Base-by-base conservation (phyloP, 495 filamentous ascomycete species). In the Pyrenopolyporus hunteri region DNA sequence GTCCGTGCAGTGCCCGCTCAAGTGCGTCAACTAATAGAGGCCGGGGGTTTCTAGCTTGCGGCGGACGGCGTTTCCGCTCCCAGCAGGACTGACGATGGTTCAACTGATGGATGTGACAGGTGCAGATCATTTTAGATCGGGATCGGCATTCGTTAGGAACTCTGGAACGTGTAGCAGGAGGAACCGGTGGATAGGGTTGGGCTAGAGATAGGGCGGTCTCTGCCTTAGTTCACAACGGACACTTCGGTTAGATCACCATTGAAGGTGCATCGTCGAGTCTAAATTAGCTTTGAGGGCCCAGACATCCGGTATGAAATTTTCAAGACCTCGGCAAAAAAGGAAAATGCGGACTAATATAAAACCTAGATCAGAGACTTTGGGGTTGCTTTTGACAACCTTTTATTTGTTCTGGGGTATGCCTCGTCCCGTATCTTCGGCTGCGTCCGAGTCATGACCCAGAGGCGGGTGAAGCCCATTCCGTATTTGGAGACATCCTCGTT, bases 71-170 rank as follows among this genome's bases (percentile, higher is more conserved):
- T 20, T 26, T 44, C 50, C 35, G 37, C 13, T 46, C 4, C 43
- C 25, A 55, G 25, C 25, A 6, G 29, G 22, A 31, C 20, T n/a
- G 29, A 26, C 13, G 10, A 45, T 26, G 16, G 19, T 11, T 28
- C 16, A 1, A 25, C 20, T 29, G 35, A 26, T 29, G 4, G 26
- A 4, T 33, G 51, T 66, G 63, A 66, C 57, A 66, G 35, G 39
- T 22, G 63, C 22, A 49, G 43, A 65, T 59, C 62, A 8, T 46
- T 35, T 45, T 53, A 61, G 63, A 52, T 57, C 63, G 32, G 40
- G 23, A 47, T 62, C 63, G 45, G 46, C 40, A 36, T 37, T 36
- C 25, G 4, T n/a, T 39, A 17, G 13, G 31, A 36, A 40, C 17
- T 26, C 29, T 28, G 11, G 29, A 22, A 36, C 39, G 45, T 56